phyloP scores from a whole-genome alignment of 306 rosid species.

The Medicago truncatula region DNA sequence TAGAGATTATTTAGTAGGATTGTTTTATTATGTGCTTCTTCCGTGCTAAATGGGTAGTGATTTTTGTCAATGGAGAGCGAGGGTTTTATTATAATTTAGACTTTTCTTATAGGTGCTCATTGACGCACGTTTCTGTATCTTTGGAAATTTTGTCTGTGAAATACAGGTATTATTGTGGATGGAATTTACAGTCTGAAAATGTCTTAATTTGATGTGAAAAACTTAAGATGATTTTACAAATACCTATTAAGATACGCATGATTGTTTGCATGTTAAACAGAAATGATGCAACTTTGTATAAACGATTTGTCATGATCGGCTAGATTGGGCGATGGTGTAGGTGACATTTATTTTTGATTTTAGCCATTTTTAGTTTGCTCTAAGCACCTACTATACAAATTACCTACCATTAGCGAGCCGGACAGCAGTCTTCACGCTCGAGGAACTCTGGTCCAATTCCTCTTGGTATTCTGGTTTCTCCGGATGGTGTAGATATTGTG shows the following conservation, averaged over 20 bases:
- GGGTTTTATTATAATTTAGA: constrained; percentile 35
- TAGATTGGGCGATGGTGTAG: no score
- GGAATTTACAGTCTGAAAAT: constrained; percentile 11
- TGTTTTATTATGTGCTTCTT: background rate
- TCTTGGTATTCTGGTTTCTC: no score
- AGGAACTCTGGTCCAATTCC: no score
- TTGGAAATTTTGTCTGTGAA: constrained; percentile 45
- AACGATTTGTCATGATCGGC: no score
- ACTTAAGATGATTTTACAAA: background rate
- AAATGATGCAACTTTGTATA: background rate
- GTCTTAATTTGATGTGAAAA: background rate
- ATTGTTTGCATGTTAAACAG: background rate
- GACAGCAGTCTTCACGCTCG: no score
- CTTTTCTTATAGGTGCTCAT: constrained; percentile 44
- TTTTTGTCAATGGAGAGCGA: constrained; percentile 50
- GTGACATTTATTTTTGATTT: no score
- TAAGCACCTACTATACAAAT: no score
- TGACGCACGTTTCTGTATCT: constrained; percentile 27
- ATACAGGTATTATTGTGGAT: constrained; percentile 24
- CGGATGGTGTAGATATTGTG: no score
- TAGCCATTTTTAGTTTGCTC: no score
- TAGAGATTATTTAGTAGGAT: constrained; percentile 22
- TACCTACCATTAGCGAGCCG: no score
- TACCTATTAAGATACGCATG: background rate
- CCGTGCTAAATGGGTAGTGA: constrained; percentile 32